Percentiles rank a stretch among this genome's conserved stretches.
phyloP scores from a whole-genome alignment of 1,139 yeast species.

The Chernovozyma aurita region DNA sequence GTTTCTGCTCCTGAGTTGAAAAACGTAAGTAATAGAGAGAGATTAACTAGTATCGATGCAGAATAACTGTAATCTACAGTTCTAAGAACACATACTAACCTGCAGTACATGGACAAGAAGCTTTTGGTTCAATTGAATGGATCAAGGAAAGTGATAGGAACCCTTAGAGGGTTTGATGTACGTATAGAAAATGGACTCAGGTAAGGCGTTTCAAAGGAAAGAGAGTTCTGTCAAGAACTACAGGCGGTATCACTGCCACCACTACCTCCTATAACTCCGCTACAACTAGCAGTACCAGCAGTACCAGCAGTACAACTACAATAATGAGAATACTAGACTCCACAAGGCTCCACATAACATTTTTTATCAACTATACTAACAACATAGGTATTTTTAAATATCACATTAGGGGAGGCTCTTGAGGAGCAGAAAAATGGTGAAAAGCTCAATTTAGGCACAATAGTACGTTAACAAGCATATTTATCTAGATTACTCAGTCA shows the following conservation, averaged over 20 bases:
- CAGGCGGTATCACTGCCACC: too few relatives aligned
- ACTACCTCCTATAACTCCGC: too few relatives aligned
- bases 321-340: too few relatives aligned
- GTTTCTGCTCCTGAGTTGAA: constrained; percentile 63
- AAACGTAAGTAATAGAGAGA: constrained; percentile 35
- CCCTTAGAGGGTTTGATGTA: constrained; percentile 74
- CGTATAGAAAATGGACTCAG: constrained; percentile 20
- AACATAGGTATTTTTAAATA: constrained; percentile 60
- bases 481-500: background rate
- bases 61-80: too few relatives aligned
- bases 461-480: constrained; percentile 26
- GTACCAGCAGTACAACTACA: too few relatives aligned
- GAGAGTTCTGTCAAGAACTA: too few relatives aligned
- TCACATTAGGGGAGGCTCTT: constrained; percentile 69
- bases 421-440: constrained; percentile 55
- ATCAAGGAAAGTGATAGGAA: constrained; percentile 66
- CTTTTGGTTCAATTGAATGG: constrained; percentile 71
- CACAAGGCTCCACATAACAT: too few relatives aligned
- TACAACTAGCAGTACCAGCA: too few relatives aligned
- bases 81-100: background rate
- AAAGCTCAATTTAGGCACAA: constrained; percentile 50
- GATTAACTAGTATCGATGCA: too few relatives aligned
- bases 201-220: too few relatives aligned
- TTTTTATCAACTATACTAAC: too few relatives aligned
- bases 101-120: constrained; percentile 71